Evolutionary conservation across 805 yeast genomes (phyloP).

Genomic region (Saccharomycopsis vini): DNA sequence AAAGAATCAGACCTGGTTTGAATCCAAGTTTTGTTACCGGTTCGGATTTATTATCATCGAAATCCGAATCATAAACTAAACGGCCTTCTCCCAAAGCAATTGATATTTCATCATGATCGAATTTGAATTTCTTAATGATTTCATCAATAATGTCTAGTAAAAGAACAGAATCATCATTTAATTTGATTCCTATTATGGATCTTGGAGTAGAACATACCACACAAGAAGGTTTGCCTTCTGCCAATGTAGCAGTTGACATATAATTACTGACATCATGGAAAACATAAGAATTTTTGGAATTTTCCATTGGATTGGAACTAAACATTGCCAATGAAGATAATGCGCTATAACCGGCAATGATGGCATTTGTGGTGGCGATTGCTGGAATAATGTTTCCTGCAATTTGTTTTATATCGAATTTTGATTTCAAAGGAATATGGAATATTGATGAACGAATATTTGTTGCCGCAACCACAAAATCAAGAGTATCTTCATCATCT

Average conservation of each 20-base stretch:
- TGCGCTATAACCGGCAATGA: slow-evolving; percentile 83
- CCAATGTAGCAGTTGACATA: slow-evolving; percentile 53
- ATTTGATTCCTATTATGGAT: slow-evolving; percentile 35
- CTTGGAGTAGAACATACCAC: slow-evolving; percentile 53
- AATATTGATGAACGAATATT: slow-evolving; percentile 69
- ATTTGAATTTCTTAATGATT: slow-evolving; percentile 42
- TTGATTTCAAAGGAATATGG: slow-evolving; percentile 58
- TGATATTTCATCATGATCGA: slow-evolving; percentile 45
- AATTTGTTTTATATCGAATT: slow-evolving; percentile 84
- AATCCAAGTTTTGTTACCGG: slow-evolving; percentile 47
- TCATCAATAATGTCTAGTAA: slow-evolving; percentile 45
- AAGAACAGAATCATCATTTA: slow-evolving; percentile 26
- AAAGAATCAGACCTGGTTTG: slow-evolving; percentile 49
- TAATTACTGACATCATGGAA: slow-evolving; percentile 50
- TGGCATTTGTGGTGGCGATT: slow-evolving; percentile 95
- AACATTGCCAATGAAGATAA: slow-evolving; percentile 50
- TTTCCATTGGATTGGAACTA: slow-evolving; percentile 25
- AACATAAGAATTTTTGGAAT: slow-evolving; percentile 43
- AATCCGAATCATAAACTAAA: slow-evolving; percentile 76
- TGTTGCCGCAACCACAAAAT: slow-evolving; percentile 81
- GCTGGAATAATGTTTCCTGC: slow-evolving; percentile 99
- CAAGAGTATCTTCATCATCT: slow-evolving; percentile 86
- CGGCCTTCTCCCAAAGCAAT: slow-evolving; percentile 49
- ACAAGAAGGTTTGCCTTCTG: slow-evolving; percentile 62
- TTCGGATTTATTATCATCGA: slow-evolving; percentile 61